Evolutionary conservation across 225 moss, liverwort and hornwort species (phyloP).

Genomic region (Pleurozium schreberi): DNA sequence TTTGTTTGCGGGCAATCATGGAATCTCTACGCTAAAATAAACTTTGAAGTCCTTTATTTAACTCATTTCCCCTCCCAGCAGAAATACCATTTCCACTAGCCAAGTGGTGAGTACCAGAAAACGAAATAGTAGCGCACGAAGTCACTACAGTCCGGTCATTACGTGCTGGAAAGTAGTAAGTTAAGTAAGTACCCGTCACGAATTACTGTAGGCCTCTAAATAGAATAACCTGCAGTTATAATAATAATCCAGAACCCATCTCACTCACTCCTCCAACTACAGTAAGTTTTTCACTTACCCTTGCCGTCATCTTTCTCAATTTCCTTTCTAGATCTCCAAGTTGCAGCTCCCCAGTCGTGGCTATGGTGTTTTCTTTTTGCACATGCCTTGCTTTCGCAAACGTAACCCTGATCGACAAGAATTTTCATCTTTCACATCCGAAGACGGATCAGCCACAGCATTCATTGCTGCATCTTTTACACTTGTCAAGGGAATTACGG

Average conservation of each 20-base stretch:
- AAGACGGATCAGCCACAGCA: not conserved
- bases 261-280: not conserved
- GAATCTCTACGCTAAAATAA: too few relatives aligned
- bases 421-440: not conserved
- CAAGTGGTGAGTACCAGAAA: not conserved
- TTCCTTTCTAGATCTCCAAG: not conserved
- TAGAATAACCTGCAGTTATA: not conserved
- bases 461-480: too few relatives aligned
- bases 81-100: not conserved
- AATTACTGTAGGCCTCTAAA: not conserved
- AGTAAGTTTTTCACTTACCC: not conserved
- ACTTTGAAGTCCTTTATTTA: too few relatives aligned
- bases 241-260: too few relatives aligned
- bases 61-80: too few relatives aligned
- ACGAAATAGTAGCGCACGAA: not conserved
- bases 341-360: not conserved
- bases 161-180: not conserved
- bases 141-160: not conserved
- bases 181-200: not conserved
- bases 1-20: too few relatives aligned
- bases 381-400: too few relatives aligned
- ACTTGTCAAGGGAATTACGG: not conserved
- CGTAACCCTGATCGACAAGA: not conserved
- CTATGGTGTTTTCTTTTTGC: not conserved
- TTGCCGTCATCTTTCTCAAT: not conserved